Percentiles rank a stretch among this genome's conserved stretches.
phyloP scores from a whole-genome alignment of 352 stramenopile genomes.

The Peronosclerospora sorghi region DNA sequence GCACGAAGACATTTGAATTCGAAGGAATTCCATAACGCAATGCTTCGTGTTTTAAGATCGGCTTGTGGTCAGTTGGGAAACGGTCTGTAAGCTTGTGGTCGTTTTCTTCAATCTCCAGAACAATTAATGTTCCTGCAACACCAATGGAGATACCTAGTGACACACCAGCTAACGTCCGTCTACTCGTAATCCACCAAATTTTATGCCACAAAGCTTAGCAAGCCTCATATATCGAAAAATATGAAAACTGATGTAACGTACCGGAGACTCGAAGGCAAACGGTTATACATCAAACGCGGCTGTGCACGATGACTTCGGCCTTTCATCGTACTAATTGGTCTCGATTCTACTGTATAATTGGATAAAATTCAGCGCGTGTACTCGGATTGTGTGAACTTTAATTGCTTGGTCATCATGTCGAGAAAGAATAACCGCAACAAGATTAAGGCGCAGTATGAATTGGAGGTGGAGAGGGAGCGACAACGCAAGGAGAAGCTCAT shows the following conservation, averaged over 20 bases:
- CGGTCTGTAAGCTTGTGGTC: conserved; percentile 2
- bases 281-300: conserved; percentile 15
- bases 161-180: conserved; percentile 30
- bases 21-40: conserved; percentile 66
- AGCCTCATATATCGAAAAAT: not conserved
- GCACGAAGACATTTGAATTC: conserved; percentile 52
- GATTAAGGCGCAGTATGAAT: conserved; percentile 73
- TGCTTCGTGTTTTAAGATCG: conserved; percentile 37
- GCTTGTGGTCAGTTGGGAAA: conserved; percentile 5
- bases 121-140: conserved; percentile 27
- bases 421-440: conserved; percentile 75
- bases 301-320: conserved; percentile 8
- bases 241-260: conserved; percentile 1
- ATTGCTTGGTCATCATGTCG: conserved; percentile 32
- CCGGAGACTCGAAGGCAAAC: conserved; percentile 26
- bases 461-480: conserved; percentile 64
- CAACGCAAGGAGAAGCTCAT: conserved; percentile 58
- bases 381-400: not conserved
- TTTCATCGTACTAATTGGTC: conserved; percentile 20
- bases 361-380: not conserved
- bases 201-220: conserved; percentile 4
- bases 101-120: conserved; percentile 24
- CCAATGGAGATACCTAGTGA: conserved; percentile 45
- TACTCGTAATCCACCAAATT: conserved; percentile 16
- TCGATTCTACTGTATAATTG: not conserved